Conservation (phyloP, 805 yeast genomes). For the Starmerella floricola region DNA sequence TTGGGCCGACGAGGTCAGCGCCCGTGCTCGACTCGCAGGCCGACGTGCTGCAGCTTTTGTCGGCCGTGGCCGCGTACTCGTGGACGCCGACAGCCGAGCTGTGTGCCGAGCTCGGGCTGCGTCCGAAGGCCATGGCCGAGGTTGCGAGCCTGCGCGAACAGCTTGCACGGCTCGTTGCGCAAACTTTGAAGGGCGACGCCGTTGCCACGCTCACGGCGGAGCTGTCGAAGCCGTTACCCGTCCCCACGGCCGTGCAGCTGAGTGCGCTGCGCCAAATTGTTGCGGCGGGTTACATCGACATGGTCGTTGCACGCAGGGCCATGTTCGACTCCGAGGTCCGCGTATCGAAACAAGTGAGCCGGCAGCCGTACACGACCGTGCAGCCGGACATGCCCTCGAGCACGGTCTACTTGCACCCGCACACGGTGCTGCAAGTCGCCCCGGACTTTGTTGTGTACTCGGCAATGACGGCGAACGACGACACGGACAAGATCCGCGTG, state of each 20-base stretch:
- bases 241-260: slow-evolving; percentile 59
- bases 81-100: slow-evolving; percentile 36
- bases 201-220: slow-evolving; percentile 40
- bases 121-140: slow-evolving; percentile 77
- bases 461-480: slow-evolving; percentile 45
- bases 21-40: slow-evolving; percentile 56
- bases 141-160: slow-evolving; percentile 71
- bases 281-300: slow-evolving; percentile 86
- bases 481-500: slow-evolving; percentile 44
- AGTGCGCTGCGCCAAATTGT: slow-evolving; percentile 80
- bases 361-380: slow-evolving; percentile 43
- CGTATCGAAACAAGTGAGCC: slow-evolving; percentile 41
- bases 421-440: slow-evolving; percentile 56
- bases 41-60: slow-evolving; percentile 62
- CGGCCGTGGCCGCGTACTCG: slow-evolving; percentile 70
- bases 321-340: slow-evolving; percentile 52
- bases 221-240: slow-evolving; percentile 38
- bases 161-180: slow-evolving; percentile 58
- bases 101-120: slow-evolving; percentile 48
- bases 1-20: slow-evolving; percentile 59
- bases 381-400: slow-evolving; percentile 14
- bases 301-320: slow-evolving; percentile 64
- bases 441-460: slow-evolving; percentile 70
- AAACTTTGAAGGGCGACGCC: slow-evolving; percentile 32
- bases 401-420: slow-evolving; percentile 62